phyloP scores from a whole-genome alignment of 805 yeast genomes.

The Zygotorulaspora chibaensis region DNA sequence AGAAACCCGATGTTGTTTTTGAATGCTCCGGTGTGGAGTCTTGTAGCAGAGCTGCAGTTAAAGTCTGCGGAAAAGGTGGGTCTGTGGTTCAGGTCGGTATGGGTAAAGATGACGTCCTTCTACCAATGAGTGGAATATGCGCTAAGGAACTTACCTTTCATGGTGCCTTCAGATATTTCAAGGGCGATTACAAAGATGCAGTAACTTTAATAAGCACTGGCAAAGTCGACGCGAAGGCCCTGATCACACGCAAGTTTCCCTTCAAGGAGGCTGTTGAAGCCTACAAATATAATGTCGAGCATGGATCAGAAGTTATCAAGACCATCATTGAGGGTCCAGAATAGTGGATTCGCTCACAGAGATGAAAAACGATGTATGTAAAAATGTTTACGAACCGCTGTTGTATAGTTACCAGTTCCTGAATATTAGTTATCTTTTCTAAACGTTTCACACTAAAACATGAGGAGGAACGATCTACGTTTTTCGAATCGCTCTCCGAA shows the following conservation, averaged over 20 bases:
- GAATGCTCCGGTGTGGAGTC: constrained; percentile 84
- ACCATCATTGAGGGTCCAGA: constrained; percentile 76
- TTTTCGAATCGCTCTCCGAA: no score
- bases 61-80: constrained; percentile 62
- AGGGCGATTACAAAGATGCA: constrained; percentile 70
- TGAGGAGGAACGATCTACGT: no score
- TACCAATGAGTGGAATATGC: constrained; percentile 70
- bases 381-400: background rate
- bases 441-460: no score
- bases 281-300: constrained; percentile 57
- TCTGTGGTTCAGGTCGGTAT: constrained; percentile 81
- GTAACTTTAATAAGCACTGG: constrained; percentile 63
- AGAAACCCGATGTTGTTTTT: constrained; percentile 55
- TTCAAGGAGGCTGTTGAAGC: constrained; percentile 75
- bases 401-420: background rate
- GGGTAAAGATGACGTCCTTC: constrained; percentile 62
- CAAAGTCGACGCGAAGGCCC: constrained; percentile 57
- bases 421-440: no score
- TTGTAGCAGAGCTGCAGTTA: constrained; percentile 66
- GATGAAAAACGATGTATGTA: background rate
- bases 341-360: background rate
- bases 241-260: constrained; percentile 69
- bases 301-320: constrained; percentile 65
- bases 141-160: constrained; percentile 63
- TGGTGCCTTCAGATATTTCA: constrained; percentile 79